Evolutionary conservation across 108 stramenopile species (phyloP).

Genomic region (Pseudonitzschia pungens): DNA sequence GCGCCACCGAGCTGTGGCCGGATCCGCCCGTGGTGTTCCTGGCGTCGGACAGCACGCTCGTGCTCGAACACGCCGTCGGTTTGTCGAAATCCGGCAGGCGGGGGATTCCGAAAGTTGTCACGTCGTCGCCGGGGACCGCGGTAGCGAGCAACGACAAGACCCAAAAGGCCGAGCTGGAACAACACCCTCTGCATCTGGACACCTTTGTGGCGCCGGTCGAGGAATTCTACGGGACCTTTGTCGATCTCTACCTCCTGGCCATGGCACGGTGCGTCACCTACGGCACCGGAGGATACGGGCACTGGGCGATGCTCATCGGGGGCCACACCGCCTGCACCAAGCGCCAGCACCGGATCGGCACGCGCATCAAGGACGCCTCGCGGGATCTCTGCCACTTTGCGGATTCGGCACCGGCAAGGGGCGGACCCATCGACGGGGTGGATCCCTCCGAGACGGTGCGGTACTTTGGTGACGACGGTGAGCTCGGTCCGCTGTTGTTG

Average conservation of each 20-base stretch:
- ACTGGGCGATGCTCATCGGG: slow-evolving; percentile 37
- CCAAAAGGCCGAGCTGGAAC: neutral
- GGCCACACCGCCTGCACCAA: slow-evolving; percentile 11
- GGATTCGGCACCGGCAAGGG: too few relatives aligned
- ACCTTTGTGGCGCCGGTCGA: slow-evolving; percentile 5
- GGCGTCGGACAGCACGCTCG: slow-evolving; percentile 31
- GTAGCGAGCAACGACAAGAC: neutral
- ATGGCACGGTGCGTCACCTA: slow-evolving; percentile 36
- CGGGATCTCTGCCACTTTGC: neutral
- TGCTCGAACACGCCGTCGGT: neutral
- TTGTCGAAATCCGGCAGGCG: neutral
- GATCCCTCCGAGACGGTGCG: too few relatives aligned
- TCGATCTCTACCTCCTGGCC: slow-evolving; percentile 51
- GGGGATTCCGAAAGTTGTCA: neutral
- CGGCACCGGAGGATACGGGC: slow-evolving; percentile 41
- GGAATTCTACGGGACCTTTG: slow-evolving; percentile 43
- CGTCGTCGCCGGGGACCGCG: neutral
- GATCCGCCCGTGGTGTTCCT: slow-evolving; percentile 22
- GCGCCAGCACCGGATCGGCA: neutral
- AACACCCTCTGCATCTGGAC: slow-evolving; percentile 34
- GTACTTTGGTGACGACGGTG: neutral
- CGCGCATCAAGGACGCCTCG: neutral
- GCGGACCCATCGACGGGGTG: too few relatives aligned
- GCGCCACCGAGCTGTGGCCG: slow-evolving; percentile 33
- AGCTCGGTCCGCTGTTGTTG: neutral